phyloP scores from a whole-genome alignment of 2,329 filamentous ascomycete species.

The Botrytis fabae region DNA sequence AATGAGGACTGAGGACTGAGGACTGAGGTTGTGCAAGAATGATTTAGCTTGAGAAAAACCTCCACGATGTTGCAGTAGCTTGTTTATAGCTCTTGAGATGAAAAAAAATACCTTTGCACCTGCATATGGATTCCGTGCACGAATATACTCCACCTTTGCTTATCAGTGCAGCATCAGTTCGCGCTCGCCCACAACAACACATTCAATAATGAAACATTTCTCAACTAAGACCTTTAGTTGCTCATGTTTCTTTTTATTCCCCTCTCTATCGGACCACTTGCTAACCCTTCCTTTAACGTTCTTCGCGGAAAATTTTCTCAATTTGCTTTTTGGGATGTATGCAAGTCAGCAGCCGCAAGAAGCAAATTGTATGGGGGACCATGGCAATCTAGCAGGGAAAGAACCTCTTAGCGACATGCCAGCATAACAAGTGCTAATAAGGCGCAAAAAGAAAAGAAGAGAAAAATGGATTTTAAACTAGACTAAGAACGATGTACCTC shows the following conservation, averaged over 20 bases:
- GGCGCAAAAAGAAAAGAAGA: background rate
- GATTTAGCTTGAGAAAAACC: background rate
- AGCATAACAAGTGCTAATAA: background rate
- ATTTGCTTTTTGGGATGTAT: conserved; percentile 7
- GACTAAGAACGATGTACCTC: background rate
- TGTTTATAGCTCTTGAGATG: background rate
- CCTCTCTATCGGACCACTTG: background rate
- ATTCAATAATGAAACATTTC: conserved; percentile 1
- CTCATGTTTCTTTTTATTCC: background rate
- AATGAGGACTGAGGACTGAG: background rate
- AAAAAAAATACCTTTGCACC: conserved; percentile 10
- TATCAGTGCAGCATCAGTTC: conserved; percentile 16
- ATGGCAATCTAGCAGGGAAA: conserved; percentile 9
- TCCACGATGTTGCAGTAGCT: conserved; percentile 6
- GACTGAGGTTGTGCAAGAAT: conserved; percentile 3
- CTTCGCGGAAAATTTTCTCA: background rate
- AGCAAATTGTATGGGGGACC: background rate
- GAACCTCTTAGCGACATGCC: background rate
- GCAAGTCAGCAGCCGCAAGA: conserved; percentile 20
- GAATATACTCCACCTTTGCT: background rate
- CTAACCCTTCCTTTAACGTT: background rate
- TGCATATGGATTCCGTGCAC: conserved; percentile 6
- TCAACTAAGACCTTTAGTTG: background rate
- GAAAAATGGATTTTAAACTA: background rate
- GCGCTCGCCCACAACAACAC: background rate